Evolutionary conservation across 2,329 filamentous ascomycete species (phyloP), one percentile per base, ranked within the genome.

Genomic region (Exophiala phaeomuriformis): DNA sequence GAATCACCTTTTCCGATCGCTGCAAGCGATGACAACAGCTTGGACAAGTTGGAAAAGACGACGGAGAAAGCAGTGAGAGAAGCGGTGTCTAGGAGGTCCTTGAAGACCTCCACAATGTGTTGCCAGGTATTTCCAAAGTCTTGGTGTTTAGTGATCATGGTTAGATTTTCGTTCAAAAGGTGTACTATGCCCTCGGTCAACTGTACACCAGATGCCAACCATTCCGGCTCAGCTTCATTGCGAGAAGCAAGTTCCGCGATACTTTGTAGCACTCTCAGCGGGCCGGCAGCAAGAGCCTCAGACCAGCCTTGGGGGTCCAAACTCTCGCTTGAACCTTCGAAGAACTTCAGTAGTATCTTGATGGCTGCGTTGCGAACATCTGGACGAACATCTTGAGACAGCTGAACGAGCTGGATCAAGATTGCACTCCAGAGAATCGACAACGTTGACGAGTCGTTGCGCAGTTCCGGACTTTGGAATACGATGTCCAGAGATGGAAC

Each of bases 341-440:
- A 90, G 19, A 97, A 95, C 43, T 90, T 82, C 52, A 96, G 78
- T 2, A 97, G 74, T 0, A 91, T 96, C 67, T 96, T 91, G 27
- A 96, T 87, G 1, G 90, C 89, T 56, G 81, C 82, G 77, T 73
- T 73, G 45, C 72, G 65, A 12, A 63, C 67, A 57, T 75, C 71
- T 41, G 60, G 43, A 47, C 72, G 68, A 51, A 57, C 64, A 57
- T 75, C 70, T n/a, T 66, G 68, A 9, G 67, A 67, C 19, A 73
- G 63, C 57, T 69, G 66, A 27, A 71, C 68, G 19, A 63, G 46
- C 36, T 61, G 49, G 2, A 54, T 30, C 28, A 63, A 32, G n/a
- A 55, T 58, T 19, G 46, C 35, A 40, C 51, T 54, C 61, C 61
- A 63, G 8, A 63, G 51, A 28, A 39, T n/a, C 1, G 50, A 58